These are phyloP conservation scores for Pinus tabuliformis DNA, from an alignment of 75 land plant species.

Conservation along the genomic window DNA sequence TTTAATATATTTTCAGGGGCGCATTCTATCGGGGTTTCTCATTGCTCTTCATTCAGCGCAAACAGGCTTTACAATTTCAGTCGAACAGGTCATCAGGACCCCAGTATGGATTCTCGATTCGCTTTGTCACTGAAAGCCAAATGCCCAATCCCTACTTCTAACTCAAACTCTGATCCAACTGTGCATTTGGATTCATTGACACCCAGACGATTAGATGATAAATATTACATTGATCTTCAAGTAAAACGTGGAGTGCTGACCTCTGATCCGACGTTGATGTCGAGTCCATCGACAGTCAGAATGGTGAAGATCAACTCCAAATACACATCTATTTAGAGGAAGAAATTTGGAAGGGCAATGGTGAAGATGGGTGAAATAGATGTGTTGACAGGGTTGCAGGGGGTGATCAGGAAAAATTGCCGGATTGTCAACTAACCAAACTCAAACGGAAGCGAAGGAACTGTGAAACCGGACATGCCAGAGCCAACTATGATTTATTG, in stretches of 20 bases:
- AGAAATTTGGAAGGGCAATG: too few species aligned
- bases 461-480: too few species aligned
- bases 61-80: slow-evolving; percentile 36
- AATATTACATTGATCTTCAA: slow-evolving; percentile 18
- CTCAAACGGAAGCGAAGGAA: too few species aligned
- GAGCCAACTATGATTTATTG: too few species aligned
- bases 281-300: background rate
- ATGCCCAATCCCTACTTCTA: background rate
- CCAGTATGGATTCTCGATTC: slow-evolving; percentile 19
- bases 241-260: slow-evolving; percentile 13
- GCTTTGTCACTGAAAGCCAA: background rate
- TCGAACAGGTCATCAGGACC: slow-evolving; percentile 11
- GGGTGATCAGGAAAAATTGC: too few species aligned
- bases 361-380: too few species aligned
- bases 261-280: slow-evolving; percentile 3
- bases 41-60: slow-evolving; percentile 32
- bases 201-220: slow-evolving; percentile 14
- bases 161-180: background rate
- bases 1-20: slow-evolving; percentile 31
- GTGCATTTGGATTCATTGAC: slow-evolving; percentile 15
- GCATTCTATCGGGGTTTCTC: slow-evolving; percentile 54
- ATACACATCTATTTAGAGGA: too few species aligned
- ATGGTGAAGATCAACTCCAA: slow-evolving; percentile 64
- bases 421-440: too few species aligned
- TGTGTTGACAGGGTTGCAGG: too few species aligned